Conservation (phyloP, 202 grass and related monocot genomes). For the Zizania palustris region DNA sequence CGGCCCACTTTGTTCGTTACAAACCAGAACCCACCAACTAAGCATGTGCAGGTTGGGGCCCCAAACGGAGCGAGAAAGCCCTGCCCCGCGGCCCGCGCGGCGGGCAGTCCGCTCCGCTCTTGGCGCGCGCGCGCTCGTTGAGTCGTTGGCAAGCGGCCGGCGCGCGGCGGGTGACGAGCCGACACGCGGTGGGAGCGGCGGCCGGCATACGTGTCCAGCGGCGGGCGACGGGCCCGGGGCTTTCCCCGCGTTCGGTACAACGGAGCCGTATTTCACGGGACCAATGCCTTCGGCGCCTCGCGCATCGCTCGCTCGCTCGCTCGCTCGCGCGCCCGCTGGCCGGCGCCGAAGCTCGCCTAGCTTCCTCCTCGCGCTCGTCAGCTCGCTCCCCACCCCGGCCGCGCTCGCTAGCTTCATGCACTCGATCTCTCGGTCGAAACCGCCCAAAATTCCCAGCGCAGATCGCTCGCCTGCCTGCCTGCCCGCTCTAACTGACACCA, state of each 20-base stretch:
- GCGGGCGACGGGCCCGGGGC: conserved; percentile 21
- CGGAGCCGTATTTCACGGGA: conserved; percentile 69
- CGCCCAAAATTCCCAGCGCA: conserved; percentile 45
- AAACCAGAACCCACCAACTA: not conserved
- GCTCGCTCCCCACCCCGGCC: not conserved
- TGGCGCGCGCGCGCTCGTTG: not conserved
- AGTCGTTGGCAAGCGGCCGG: too few species aligned
- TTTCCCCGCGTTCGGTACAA: conserved; percentile 57
- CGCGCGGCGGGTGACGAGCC: too few species aligned
- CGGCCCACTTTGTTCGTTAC: not conserved
- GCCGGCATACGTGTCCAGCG: conserved; percentile 49
- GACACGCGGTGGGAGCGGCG: conserved; percentile 42
- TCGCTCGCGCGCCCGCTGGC: conserved; percentile 12
- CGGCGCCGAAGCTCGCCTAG: conserved; percentile 7
- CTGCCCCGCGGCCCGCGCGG: too few species aligned
- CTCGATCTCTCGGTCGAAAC: not conserved
- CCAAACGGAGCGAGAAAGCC: not conserved
- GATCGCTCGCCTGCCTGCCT: conserved; percentile 49
- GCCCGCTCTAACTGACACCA: conserved; percentile 31
- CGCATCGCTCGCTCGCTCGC: conserved; percentile 16
- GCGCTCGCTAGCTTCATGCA: not conserved
- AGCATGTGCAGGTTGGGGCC: not conserved
- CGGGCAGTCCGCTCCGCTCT: not conserved
- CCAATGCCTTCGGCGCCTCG: conserved; percentile 78
- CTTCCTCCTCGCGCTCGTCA: conserved; percentile 21